A percentile compares a stretch with the other conserved stretches of the same genome.
phyloP scores from a whole-genome alignment of 2,329 filamentous ascomycete species.

The Arthrinium puccinioides region DNA sequence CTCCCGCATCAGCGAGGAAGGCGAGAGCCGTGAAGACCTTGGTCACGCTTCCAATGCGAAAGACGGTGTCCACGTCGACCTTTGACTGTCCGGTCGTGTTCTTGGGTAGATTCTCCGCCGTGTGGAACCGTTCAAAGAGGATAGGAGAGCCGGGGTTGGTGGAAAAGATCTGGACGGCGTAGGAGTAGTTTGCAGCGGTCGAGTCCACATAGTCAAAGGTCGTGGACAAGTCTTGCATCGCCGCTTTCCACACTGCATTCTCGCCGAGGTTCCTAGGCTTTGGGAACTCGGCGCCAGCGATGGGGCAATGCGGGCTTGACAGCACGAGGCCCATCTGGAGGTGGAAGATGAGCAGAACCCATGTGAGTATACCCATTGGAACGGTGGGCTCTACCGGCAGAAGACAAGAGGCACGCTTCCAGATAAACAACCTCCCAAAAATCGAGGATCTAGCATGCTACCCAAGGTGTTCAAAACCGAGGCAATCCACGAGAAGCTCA shows the following conservation, averaged over 20 bases:
- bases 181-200: constrained; percentile 1
- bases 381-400: no score
- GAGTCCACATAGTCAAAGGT: background rate
- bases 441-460: no score
- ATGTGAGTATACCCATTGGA: no score
- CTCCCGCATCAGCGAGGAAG: constrained; percentile 25
- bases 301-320: constrained; percentile 2
- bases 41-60: constrained; percentile 25
- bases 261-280: background rate
- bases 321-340: background rate
- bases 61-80: constrained; percentile 16
- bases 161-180: constrained; percentile 4
- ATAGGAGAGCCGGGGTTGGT: constrained; percentile 1
- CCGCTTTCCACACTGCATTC: constrained; percentile 2
- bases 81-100: constrained; percentile 20
- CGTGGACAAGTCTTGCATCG: constrained; percentile 1
- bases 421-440: no score
- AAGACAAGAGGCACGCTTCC: no score
- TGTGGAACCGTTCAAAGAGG: constrained; percentile 8
- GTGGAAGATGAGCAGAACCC: background rate
- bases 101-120: constrained; percentile 19
- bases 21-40: constrained; percentile 29
- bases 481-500: no score
- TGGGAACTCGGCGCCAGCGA: constrained; percentile 3
- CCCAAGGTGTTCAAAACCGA: no score